These are phyloP conservation scores for Puccinia brachypodii DNA, from an alignment of 1,284 basidiomycete species.

Conservation along the genomic window DNA sequence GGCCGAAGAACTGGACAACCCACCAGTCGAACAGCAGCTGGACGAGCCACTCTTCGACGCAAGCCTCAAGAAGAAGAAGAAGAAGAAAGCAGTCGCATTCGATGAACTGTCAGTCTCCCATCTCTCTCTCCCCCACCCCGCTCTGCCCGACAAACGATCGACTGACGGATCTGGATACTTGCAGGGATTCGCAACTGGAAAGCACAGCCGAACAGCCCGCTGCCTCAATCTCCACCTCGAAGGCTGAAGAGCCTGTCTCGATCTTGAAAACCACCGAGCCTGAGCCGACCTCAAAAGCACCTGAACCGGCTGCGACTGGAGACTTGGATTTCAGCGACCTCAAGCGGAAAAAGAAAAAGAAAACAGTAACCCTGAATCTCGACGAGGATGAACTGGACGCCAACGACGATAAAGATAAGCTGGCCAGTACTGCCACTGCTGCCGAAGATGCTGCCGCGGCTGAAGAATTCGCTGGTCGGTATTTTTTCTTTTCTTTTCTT, in stretches of 20 bases:
- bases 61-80: conserved; percentile 72
- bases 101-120: conserved; percentile 68
- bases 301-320: conserved; percentile 49
- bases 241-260: conserved; percentile 51
- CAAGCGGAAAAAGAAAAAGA: conserved; percentile 66
- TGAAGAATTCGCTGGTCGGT: conserved; percentile 45
- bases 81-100: conserved; percentile 74
- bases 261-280: conserved; percentile 41
- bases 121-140: not conserved
- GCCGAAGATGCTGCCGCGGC: conserved; percentile 14
- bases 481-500: not conserved
- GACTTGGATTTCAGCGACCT: conserved; percentile 72
- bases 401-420: conserved; percentile 12
- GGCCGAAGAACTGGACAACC: conserved; percentile 30
- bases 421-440: not conserved
- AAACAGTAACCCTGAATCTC: conserved; percentile 27
- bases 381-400: conserved; percentile 33
- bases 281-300: not conserved
- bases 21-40: conserved; percentile 4
- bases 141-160: conserved; percentile 17
- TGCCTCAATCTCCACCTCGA: not conserved
- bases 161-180: not conserved
- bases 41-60: conserved; percentile 79
- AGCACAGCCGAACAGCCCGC: not conserved
- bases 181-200: conserved; percentile 22